Evolutionary conservation across 106 monocot species (phyloP).

Genomic region (Platanthera zijinensis): DNA sequence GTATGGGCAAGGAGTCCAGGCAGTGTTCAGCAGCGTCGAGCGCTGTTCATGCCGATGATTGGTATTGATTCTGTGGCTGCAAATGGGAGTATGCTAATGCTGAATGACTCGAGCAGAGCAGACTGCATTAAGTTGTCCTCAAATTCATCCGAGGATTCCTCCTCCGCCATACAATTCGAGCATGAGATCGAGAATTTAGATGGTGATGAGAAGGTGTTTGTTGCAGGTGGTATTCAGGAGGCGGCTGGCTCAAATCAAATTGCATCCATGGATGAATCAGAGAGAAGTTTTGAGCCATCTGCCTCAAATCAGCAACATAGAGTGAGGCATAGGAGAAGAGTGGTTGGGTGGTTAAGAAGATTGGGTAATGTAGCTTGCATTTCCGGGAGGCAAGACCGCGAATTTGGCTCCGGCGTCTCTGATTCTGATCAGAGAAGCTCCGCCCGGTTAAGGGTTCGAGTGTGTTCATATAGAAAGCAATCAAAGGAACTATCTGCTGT

Average conservation of each 20-base stretch:
- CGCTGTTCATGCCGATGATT: constrained; percentile 46
- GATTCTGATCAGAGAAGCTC: constrained; percentile 9
- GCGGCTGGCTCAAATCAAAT: constrained; percentile 24
- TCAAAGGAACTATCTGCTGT: constrained; percentile 65
- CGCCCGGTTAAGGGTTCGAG: constrained; percentile 28
- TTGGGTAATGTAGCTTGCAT: constrained; percentile 50
- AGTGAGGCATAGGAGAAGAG: constrained; percentile 19
- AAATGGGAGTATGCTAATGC: neutral
- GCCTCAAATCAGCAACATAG: constrained; percentile 6
- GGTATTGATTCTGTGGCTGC: constrained; percentile 20
- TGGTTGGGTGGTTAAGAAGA: constrained; percentile 48
- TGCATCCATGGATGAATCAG: constrained; percentile 24
- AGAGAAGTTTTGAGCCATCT: constrained; percentile 21
- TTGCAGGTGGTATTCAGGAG: constrained; percentile 21
- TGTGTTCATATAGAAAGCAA: constrained; percentile 28
- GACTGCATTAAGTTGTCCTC: constrained; percentile 19
- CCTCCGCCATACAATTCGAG: constrained; percentile 12
- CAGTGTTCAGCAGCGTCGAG: constrained; percentile 49
- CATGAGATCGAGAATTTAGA: constrained; percentile 44
- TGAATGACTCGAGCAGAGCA: neutral
- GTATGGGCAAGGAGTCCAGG: constrained; percentile 34
- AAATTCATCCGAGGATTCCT: constrained; percentile 12
- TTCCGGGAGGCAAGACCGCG: constrained; percentile 30
- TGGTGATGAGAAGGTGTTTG: constrained; percentile 29
- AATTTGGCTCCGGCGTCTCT: constrained; percentile 4